Evolutionary conservation across 345 rosid genomes (phyloP).

Genomic region (Euphorbia tirucalli): DNA sequence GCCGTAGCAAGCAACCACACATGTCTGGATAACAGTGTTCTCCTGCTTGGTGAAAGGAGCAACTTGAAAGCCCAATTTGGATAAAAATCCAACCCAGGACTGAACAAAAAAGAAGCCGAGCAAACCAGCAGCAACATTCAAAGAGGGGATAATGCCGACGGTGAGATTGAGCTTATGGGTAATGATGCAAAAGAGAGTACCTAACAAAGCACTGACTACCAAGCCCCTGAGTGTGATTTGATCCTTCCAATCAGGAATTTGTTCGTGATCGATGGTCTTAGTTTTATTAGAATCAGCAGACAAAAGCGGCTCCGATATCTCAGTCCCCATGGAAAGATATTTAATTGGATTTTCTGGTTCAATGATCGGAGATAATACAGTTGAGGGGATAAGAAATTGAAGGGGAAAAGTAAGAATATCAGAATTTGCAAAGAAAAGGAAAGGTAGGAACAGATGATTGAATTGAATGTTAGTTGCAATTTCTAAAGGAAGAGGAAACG

Average conservation of each 20-base stretch:
- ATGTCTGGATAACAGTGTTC: constrained; percentile 90
- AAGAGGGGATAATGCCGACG: constrained; percentile 82
- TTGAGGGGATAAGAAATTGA: not conserved
- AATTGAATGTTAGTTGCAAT: not conserved
- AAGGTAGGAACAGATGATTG: not conserved
- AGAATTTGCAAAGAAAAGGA: not conserved
- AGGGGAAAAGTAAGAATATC: too few relatives aligned
- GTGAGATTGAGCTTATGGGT: constrained; percentile 90
- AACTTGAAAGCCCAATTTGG: constrained; percentile 54
- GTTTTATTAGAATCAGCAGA: constrained; percentile 29
- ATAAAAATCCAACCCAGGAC: constrained; percentile 75
- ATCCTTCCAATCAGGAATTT: constrained; percentile 80
- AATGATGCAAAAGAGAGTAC: constrained; percentile 76
- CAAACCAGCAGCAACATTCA: constrained; percentile 90
- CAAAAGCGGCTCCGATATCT: constrained; percentile 50
- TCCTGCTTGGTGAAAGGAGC: constrained; percentile 84
- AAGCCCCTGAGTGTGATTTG: constrained; percentile 87
- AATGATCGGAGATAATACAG: too few relatives aligned
- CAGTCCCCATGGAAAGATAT: constrained; percentile 72
- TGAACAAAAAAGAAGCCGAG: constrained; percentile 93
- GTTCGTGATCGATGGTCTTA: constrained; percentile 20
- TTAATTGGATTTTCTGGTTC: not conserved
- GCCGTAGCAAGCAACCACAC: constrained; percentile 96
- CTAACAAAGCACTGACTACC: constrained; percentile 61
- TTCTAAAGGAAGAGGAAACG: too few relatives aligned